Conservation (phyloP, 495 filamentous ascomycete genomes). For the Sordaria brevicollis region DNA sequence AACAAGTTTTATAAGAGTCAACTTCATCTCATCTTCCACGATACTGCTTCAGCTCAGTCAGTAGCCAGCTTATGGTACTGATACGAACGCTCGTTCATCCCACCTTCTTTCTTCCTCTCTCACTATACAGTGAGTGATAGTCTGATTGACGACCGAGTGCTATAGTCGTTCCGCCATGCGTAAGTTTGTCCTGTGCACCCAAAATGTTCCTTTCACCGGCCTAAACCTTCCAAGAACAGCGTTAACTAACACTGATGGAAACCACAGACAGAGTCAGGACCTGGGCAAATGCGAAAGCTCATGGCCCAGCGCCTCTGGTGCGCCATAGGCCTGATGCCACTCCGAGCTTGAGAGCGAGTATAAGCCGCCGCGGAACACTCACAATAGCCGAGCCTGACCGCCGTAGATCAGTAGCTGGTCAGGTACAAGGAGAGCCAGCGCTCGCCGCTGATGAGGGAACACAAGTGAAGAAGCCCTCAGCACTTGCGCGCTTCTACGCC, state of each 20-base stretch:
- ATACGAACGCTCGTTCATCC: not conserved
- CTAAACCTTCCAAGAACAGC: not conserved
- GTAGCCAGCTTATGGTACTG: not conserved
- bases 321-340: not conserved
- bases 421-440: not conserved
- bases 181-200: not conserved
- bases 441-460: not conserved
- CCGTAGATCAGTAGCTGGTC: not conserved
- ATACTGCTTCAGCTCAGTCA: not conserved
- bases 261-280: constrained; percentile 2
- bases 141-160: not conserved
- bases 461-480: constrained; percentile 4
- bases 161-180: not conserved
- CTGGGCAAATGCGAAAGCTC: constrained; percentile 2
- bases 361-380: not conserved
- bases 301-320: not conserved
- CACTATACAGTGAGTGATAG: not conserved
- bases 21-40: not conserved
- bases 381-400: not conserved
- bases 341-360: not conserved
- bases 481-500: constrained; percentile 32
- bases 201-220: not conserved
- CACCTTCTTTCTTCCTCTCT: not conserved
- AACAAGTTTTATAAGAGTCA: not conserved
- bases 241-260: not conserved